These are phyloP conservation scores for Chenopodium suecicum DNA, from an alignment of 148 eudicot genomes.

Conservation along the genomic window DNA sequence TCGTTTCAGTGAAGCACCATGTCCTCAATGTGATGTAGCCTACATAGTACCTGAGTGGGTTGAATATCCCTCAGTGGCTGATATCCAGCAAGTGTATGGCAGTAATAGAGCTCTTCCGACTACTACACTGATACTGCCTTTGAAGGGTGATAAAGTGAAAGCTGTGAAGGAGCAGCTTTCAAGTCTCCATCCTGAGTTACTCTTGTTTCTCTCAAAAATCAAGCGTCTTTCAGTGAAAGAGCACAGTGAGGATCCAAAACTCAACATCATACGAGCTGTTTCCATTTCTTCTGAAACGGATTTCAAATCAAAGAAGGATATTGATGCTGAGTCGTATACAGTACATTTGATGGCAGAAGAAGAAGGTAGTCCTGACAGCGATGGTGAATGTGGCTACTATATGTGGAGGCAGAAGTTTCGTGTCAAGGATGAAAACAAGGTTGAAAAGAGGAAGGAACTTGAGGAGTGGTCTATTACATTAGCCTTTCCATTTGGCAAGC, in stretches of 20 bases:
- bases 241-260: slow-evolving; percentile 37
- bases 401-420: slow-evolving; percentile 81
- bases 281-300: slow-evolving; percentile 56
- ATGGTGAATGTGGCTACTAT: slow-evolving; percentile 52
- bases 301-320: slow-evolving; percentile 39
- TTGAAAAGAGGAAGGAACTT: slow-evolving; percentile 54
- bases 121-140: slow-evolving; percentile 60
- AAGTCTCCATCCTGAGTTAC: slow-evolving; percentile 67
- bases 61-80: slow-evolving; percentile 47
- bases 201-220: slow-evolving; percentile 64
- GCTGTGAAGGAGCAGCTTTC: slow-evolving; percentile 67
- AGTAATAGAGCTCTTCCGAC: slow-evolving; percentile 41
- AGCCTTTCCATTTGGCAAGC: slow-evolving; percentile 67
- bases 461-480: slow-evolving; percentile 64
- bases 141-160: slow-evolving; percentile 58
- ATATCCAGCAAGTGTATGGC: slow-evolving; percentile 48
- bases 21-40: slow-evolving; percentile 53
- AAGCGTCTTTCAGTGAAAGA: slow-evolving; percentile 58
- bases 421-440: slow-evolving; percentile 45
- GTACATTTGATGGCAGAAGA: slow-evolving; percentile 51
- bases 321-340: slow-evolving; percentile 57
- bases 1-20: slow-evolving; percentile 58
- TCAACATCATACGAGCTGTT: slow-evolving; percentile 44
- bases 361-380: slow-evolving; percentile 27
- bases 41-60: slow-evolving; percentile 85